Percentiles rank a stretch among this genome's conserved stretches.
phyloP scores from a whole-genome alignment of 495 filamentous ascomycete species.

The Xylaria palmicola region DNA sequence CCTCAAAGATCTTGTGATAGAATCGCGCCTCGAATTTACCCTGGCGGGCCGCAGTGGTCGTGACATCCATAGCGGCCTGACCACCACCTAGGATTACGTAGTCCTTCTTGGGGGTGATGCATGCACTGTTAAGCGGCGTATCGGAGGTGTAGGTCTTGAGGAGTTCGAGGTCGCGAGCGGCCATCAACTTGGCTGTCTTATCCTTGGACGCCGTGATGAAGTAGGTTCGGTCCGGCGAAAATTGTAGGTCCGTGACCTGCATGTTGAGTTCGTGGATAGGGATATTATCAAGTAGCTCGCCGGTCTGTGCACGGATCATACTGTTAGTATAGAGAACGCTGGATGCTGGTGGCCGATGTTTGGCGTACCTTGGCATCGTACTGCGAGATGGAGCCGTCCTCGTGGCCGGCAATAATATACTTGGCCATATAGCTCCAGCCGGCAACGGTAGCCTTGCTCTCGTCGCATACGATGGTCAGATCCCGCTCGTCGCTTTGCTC shows the following conservation, averaged over 20 bases:
- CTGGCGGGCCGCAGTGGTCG: slow-evolving; percentile 87
- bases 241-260: slow-evolving; percentile 91
- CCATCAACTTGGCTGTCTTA: slow-evolving; percentile 87
- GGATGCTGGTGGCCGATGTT: neutral
- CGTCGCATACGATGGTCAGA: slow-evolving; percentile 82
- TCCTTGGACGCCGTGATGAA: slow-evolving; percentile 98
- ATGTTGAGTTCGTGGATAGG: slow-evolving; percentile 79
- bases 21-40: slow-evolving; percentile 99
- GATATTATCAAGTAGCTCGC: slow-evolving; percentile 76
- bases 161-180: slow-evolving; percentile 77
- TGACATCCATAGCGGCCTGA: slow-evolving; percentile 98
- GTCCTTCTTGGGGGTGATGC: slow-evolving; percentile 91
- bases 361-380: slow-evolving; percentile 82
- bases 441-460: slow-evolving; percentile 95
- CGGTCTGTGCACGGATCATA: slow-evolving; percentile 54
- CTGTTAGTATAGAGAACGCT: slow-evolving; percentile 9
- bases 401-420: slow-evolving; percentile 96
- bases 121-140: slow-evolving; percentile 94
- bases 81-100: slow-evolving; percentile 97
- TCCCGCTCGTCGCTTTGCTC: slow-evolving; percentile 78
- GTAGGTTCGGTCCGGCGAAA: slow-evolving; percentile 89
- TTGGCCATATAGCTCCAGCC: slow-evolving; percentile 89
- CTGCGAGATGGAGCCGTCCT: slow-evolving; percentile 90
- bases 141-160: slow-evolving; percentile 90
- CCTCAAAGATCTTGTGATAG: slow-evolving; percentile 98